Evolutionary conservation across 495 filamentous ascomycete species (phyloP).

Genomic region (Bacidia rubella): DNA sequence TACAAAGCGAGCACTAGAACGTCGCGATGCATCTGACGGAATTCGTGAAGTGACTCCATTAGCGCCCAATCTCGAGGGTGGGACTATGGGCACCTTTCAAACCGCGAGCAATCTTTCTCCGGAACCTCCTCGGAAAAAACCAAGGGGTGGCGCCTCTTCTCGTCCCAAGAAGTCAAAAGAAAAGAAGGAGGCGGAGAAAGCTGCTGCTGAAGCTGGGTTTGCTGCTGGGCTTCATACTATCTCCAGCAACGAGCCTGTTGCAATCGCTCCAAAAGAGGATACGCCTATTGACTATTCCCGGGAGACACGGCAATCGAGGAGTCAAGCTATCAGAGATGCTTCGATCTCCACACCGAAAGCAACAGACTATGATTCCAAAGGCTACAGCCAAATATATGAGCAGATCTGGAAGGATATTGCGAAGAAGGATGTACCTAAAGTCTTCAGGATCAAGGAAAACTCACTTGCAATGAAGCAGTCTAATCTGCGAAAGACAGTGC

Average conservation of each 20-base stretch:
- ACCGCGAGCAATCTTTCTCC: slow-evolving; percentile 48
- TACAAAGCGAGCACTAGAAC: slow-evolving; percentile 67
- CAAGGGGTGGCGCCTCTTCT: slow-evolving; percentile 36
- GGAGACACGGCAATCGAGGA: slow-evolving; percentile 47
- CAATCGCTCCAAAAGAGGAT: slow-evolving; percentile 51
- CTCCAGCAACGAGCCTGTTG: slow-evolving; percentile 64
- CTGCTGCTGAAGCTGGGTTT: slow-evolving; percentile 78
- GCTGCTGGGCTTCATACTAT: slow-evolving; percentile 41
- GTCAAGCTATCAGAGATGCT: slow-evolving; percentile 44
- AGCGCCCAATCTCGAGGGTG: slow-evolving; percentile 74
- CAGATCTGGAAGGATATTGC: slow-evolving; percentile 96
- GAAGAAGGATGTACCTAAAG: slow-evolving; percentile 84
- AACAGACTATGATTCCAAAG: slow-evolving; percentile 65
- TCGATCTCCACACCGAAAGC: slow-evolving; percentile 33
- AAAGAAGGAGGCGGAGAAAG: slow-evolving; percentile 92
- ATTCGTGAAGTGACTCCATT: slow-evolving; percentile 59
- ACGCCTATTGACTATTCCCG: slow-evolving; percentile 28
- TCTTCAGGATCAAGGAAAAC: slow-evolving; percentile 68
- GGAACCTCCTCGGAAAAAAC: slow-evolving; percentile 47
- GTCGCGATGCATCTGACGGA: slow-evolving; percentile 60
- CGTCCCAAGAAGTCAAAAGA: slow-evolving; percentile 84
- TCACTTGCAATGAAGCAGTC: slow-evolving; percentile 74
- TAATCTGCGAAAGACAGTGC: slow-evolving; percentile 93
- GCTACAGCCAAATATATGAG: slow-evolving; percentile 93
- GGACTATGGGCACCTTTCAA: slow-evolving; percentile 74